Evolutionary conservation across 129 eudicot species (phyloP).

Genomic region (Flaveria bidentis): DNA sequence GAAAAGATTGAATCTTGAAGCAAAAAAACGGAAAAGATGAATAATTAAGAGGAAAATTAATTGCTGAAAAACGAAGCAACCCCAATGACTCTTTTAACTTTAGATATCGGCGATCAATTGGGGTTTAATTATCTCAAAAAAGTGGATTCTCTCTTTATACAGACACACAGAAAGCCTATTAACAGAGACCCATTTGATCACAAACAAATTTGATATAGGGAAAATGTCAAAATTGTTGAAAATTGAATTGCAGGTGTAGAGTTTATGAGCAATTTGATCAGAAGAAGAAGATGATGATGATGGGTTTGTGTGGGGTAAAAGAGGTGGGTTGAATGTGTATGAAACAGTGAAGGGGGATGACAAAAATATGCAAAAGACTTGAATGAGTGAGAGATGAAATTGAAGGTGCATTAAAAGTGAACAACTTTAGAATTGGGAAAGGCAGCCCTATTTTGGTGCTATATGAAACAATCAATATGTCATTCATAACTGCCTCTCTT

Average conservation of each 20-base stretch:
- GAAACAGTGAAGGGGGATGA: constrained; percentile 11
- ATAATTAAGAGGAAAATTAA: constrained; percentile 9
- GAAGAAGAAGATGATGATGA: constrained; percentile 36
- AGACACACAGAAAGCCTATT: neutral
- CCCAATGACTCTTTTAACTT: constrained; percentile 37
- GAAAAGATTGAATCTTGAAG: constrained; percentile 16
- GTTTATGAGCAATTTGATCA: constrained; percentile 42
- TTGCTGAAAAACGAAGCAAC: constrained; percentile 39
- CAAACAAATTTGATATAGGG: constrained; percentile 20
- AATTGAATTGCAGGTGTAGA: constrained; percentile 20
- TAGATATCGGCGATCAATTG: constrained; percentile 24
- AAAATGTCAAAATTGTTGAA: neutral
- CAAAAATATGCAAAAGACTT: neutral
- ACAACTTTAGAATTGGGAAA: constrained; percentile 33
- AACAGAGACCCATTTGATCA: constrained; percentile 42
- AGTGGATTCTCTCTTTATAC: constrained; percentile 39
- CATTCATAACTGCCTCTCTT: constrained; percentile 24
- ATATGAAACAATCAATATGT: constrained; percentile 45
- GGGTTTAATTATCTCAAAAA: constrained; percentile 25
- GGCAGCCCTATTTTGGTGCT: constrained; percentile 36
- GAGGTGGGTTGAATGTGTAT: constrained; percentile 38
- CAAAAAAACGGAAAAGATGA: neutral
- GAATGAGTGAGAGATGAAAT: constrained; percentile 29
- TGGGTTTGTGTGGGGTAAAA: constrained; percentile 40
- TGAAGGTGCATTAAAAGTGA: constrained; percentile 44